Conservation (phyloP, 2,329 filamentous ascomycete species). For the Aspergillus sergii region DNA sequence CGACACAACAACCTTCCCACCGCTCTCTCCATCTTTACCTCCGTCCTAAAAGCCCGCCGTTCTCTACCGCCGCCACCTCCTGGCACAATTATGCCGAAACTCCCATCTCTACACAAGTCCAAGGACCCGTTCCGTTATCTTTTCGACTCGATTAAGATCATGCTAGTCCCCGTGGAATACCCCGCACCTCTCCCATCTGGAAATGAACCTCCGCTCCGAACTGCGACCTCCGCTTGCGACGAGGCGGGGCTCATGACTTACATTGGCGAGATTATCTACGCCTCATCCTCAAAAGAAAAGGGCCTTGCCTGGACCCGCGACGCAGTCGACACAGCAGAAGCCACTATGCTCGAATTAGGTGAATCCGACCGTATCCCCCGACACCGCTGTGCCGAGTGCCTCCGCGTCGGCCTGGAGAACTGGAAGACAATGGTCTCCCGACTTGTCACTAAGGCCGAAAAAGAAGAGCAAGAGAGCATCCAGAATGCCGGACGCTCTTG, state of each 20-base stretch:
- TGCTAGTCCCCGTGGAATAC: conserved; percentile 62
- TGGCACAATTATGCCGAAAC: conserved; percentile 27
- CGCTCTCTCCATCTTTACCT: conserved; percentile 83
- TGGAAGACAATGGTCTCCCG: conserved; percentile 79
- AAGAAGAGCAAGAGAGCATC: conserved; percentile 38
- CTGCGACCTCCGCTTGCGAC: conserved; percentile 70
- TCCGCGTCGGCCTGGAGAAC: conserved; percentile 74
- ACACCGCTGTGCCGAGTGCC: conserved; percentile 73
- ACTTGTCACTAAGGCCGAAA: conserved; percentile 53
- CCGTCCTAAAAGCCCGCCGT: conserved; percentile 76
- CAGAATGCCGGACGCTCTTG: conserved; percentile 36
- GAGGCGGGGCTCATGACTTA: conserved; percentile 86
- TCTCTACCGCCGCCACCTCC: conserved; percentile 50
- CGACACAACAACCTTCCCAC: conserved; percentile 64
- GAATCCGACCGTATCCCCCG: conserved; percentile 43
- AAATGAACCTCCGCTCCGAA: conserved; percentile 66
- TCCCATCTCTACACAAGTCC: conserved; percentile 24
- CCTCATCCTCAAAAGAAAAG: conserved; percentile 65
- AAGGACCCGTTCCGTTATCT: conserved; percentile 35
- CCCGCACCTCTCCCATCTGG: conserved; percentile 73
- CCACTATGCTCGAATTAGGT: conserved; percentile 51
- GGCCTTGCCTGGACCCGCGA: conserved; percentile 89
- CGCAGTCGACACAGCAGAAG: conserved; percentile 78
- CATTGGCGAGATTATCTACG: conserved; percentile 90
- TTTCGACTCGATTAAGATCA: conserved; percentile 43